These are phyloP conservation scores for Vickermania ingenoplastis DNA, from an alignment of 208 protist species.

Conservation along the genomic window DNA sequence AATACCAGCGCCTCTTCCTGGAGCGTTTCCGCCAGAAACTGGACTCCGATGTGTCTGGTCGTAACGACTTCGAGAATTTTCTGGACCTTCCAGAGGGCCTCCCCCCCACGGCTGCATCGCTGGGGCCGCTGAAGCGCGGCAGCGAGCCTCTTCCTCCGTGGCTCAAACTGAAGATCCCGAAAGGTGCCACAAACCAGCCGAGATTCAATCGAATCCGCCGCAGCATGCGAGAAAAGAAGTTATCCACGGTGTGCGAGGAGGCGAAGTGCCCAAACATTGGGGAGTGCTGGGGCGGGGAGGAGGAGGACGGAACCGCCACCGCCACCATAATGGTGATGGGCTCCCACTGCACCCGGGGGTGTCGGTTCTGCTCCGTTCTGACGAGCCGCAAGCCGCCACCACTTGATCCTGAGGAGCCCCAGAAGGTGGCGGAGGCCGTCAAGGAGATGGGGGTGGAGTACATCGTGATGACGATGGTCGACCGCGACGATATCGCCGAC, in stretches of 20 bases:
- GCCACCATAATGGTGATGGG: constrained; percentile 99
- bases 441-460: constrained; percentile 96
- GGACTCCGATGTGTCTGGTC: constrained; percentile 48
- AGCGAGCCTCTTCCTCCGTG: constrained; percentile 83
- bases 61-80: constrained; percentile 70
- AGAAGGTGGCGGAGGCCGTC: constrained; percentile 90
- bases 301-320: constrained; percentile 83
- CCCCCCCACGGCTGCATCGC: constrained; percentile 38
- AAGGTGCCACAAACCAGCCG: constrained; percentile 62
- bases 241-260: constrained; percentile 89
- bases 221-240: constrained; percentile 76
- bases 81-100: constrained; percentile 65
- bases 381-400: constrained; percentile 90
- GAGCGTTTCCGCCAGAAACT: constrained; percentile 66
- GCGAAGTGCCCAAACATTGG: constrained; percentile 98
- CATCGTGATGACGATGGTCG: constrained; percentile 98
- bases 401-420: constrained; percentile 92
- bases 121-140: constrained; percentile 75
- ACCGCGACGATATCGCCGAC: constrained; percentile 94
- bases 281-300: constrained; percentile 95
- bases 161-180: constrained; percentile 87
- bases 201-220: constrained; percentile 76
- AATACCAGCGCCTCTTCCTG: constrained; percentile 67
- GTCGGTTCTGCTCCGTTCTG: constrained; percentile 97
- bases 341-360: constrained; percentile 96